phyloP scores from a whole-genome alignment of 108 stramenopile species.

The Pseudonitzschia multiseries region DNA sequence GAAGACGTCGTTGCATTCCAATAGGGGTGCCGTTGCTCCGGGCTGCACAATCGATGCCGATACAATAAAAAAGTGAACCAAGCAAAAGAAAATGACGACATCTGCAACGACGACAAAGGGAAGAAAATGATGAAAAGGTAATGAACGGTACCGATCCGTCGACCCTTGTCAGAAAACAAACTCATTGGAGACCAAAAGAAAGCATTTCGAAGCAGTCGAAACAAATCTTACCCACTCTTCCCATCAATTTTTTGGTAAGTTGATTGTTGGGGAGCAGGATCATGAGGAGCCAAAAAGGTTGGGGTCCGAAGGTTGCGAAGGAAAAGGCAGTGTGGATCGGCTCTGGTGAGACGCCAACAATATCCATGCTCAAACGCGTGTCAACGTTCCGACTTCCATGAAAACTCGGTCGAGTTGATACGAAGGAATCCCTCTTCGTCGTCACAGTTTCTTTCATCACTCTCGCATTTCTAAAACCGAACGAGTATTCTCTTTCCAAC shows the following conservation, averaged over 20 bases:
- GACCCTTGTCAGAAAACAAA: not conserved
- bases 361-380: conserved; percentile 16
- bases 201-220: not conserved
- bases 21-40: conserved; percentile 74
- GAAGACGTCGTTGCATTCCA: conserved; percentile 85
- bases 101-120: conserved; percentile 24
- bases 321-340: conserved; percentile 74
- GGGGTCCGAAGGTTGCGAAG: conserved; percentile 83
- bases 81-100: conserved; percentile 54
- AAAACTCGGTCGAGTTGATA: not conserved
- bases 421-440: not conserved
- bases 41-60: conserved; percentile 60
- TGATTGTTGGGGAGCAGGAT: conserved; percentile 58
- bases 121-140: not conserved
- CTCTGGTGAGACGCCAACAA: conserved; percentile 44
- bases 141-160: not conserved
- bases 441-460: no score
- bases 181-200: not conserved
- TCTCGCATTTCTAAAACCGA: not conserved
- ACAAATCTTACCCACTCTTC: conserved; percentile 18
- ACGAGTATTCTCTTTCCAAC: not conserved
- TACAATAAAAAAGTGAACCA: conserved; percentile 85
- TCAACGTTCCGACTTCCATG: not conserved
- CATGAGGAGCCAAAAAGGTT: conserved; percentile 79
- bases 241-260: conserved; percentile 76